phyloP scores from a whole-genome alignment of 1,284 basidiomycete species.

The Ustilago curta region DNA sequence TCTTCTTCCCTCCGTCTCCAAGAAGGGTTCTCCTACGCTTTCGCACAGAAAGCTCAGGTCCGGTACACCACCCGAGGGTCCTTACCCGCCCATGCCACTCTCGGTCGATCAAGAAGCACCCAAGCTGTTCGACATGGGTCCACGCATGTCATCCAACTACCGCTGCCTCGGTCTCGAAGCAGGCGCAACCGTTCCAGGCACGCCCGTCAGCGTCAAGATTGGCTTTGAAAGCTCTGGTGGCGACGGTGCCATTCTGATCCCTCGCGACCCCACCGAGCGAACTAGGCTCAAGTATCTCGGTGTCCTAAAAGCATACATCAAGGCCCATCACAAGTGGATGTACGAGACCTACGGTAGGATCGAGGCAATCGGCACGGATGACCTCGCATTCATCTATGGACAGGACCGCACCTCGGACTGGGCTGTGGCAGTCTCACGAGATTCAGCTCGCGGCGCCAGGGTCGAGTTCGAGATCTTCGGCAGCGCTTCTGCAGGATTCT shows the following conservation, averaged over 20 bases:
- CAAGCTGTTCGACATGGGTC: conserved; percentile 57
- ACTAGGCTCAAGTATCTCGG: conserved; percentile 53
- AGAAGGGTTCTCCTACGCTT: conserved; percentile 26
- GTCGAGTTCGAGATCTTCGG: conserved; percentile 59
- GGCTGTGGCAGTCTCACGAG: conserved; percentile 55
- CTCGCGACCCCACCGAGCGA: conserved; percentile 57
- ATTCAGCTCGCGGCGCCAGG: conserved; percentile 45
- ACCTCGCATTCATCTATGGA: conserved; percentile 52
- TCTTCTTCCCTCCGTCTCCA: conserved; percentile 18
- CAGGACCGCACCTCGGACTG: conserved; percentile 59
- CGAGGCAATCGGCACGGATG: conserved; percentile 56
- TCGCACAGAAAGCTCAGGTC: conserved; percentile 33
- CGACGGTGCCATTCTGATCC: conserved; percentile 56
- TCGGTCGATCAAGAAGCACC: conserved; percentile 47
- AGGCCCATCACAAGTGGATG: conserved; percentile 54
- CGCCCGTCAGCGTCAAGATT: conserved; percentile 47
- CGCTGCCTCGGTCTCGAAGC: conserved; percentile 43
- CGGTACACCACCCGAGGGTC: conserved; percentile 42
- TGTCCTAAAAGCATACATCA: conserved; percentile 57
- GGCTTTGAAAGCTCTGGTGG: conserved; percentile 57
- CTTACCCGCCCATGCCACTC: conserved; percentile 54
- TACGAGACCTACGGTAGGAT: conserved; percentile 51
- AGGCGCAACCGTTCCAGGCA: conserved; percentile 39
- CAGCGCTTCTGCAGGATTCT: conserved; percentile 35
- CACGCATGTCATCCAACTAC: conserved; percentile 54